Percentiles rank a stretch among this genome's conserved stretches.
phyloP scores from a whole-genome alignment of 345 rosid species.

The Pistacia integerrima region DNA sequence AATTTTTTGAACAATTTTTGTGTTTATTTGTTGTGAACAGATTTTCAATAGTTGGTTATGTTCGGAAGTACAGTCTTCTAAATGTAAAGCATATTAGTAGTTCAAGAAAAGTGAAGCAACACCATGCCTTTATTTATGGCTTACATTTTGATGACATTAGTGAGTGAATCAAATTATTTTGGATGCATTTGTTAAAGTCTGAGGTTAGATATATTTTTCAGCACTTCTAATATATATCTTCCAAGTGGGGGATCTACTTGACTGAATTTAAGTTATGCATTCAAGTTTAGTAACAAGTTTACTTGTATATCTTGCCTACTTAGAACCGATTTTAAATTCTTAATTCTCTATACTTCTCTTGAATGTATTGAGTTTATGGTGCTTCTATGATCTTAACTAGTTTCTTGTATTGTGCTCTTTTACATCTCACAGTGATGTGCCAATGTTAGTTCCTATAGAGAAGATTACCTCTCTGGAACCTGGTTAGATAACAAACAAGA shows the following conservation, averaged over 20 bases:
- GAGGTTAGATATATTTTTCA: neutral
- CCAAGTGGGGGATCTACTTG: neutral
- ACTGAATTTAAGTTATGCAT: neutral
- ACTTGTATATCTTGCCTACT: neutral
- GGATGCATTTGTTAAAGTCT: neutral
- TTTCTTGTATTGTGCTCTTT: conserved; percentile 9
- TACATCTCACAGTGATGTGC: conserved; percentile 46
- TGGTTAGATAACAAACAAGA: conserved; percentile 55
- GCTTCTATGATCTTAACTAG: neutral
- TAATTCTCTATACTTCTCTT: neutral
- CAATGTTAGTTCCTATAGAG: conserved; percentile 71
- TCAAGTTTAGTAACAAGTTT: neutral
- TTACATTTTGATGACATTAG: neutral
- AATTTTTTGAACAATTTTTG: no score
- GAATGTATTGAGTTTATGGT: neutral
- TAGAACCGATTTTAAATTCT: no score
- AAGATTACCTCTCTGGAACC: conserved; percentile 66
- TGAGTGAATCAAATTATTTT: neutral
- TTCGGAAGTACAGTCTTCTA: neutral
- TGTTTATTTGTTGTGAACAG: no score
- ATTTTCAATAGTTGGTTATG: no score
- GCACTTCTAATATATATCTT: neutral
- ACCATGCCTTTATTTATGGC: neutral
- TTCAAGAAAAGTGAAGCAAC: conserved; percentile 3
- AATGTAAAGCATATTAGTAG: neutral